Conservation (phyloP, 768 basidiomycete genomes). For the Favolaschia claudopus region DNA sequence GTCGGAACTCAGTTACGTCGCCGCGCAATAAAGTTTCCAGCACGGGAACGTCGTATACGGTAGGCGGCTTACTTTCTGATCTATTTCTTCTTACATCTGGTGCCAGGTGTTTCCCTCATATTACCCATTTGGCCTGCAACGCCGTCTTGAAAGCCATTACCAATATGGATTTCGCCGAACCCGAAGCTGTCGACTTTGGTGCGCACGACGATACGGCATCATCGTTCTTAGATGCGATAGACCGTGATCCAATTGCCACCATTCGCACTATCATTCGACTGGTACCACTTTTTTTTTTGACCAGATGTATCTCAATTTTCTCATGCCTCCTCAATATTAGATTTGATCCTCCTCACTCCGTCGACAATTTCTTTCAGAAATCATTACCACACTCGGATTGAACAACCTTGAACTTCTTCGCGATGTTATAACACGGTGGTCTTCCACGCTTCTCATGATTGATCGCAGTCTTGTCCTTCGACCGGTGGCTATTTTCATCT, state of each 20-base stretch:
- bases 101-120: conserved; percentile 41
- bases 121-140: conserved; percentile 42
- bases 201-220: not conserved
- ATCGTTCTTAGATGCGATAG: conserved; percentile 12
- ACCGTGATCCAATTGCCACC: conserved; percentile 30
- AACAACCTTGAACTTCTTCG: too few relatives aligned
- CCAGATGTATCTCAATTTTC: not conserved
- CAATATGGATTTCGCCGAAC: conserved; percentile 18
- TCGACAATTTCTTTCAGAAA: conserved; percentile 29
- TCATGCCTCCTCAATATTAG: conserved; percentile 12
- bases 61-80: conserved; percentile 18
- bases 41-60: conserved; percentile 32
- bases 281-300: conserved; percentile 24
- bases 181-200: conserved; percentile 3
- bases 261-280: conserved; percentile 31
- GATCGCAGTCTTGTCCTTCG: too few relatives aligned
- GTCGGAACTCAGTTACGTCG: conserved; percentile 29
- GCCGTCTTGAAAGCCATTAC: conserved; percentile 37
- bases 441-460: too few relatives aligned
- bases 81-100: conserved; percentile 6
- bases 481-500: too few relatives aligned
- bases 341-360: conserved; percentile 35
- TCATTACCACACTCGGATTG: too few relatives aligned
- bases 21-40: conserved; percentile 32
- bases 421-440: too few relatives aligned